These are phyloP conservation scores for Gaertneriomyces sp. DNA, from an alignment of 192 early-diverging fungal genomes.

Conservation along the genomic window DNA sequence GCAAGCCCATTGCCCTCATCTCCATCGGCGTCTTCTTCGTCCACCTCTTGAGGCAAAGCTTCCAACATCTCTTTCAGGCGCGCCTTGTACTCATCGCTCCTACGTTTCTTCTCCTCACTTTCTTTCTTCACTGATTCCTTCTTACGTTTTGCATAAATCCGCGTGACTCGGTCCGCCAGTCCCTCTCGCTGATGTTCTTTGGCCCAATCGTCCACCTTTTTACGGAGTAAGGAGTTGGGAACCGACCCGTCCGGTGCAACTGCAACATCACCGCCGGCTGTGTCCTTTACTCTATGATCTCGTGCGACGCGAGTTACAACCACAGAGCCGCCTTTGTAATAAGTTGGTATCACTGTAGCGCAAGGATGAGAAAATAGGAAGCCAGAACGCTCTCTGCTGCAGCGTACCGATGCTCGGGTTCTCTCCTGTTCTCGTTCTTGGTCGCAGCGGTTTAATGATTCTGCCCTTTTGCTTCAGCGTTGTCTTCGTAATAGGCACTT, in stretches of 20 bases:
- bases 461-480: too few species aligned
- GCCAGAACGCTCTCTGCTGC: too few species aligned
- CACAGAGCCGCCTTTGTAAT: not conserved
- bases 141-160: conserved; percentile 9
- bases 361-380: too few species aligned
- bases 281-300: too few species aligned
- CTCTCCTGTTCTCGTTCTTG: too few species aligned
- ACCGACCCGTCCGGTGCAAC: conserved; percentile 46
- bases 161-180: conserved; percentile 8
- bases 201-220: conserved; percentile 35
- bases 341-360: too few species aligned
- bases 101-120: conserved; percentile 23
- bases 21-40: conserved; percentile 15
- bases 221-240: conserved; percentile 42
- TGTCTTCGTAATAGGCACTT: too few species aligned
- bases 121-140: conserved; percentile 10
- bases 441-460: too few species aligned
- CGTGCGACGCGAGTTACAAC: not conserved
- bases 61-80: conserved; percentile 45
- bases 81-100: conserved; percentile 45
- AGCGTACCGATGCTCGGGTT: too few species aligned
- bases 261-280: too few species aligned
- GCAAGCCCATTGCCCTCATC: not conserved
- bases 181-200: conserved; percentile 22
- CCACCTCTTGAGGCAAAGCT: conserved; percentile 29